Evolutionary conservation across 2,329 filamentous ascomycete genomes (phyloP).

Genomic region (Cryoendolithus antarcticus): DNA sequence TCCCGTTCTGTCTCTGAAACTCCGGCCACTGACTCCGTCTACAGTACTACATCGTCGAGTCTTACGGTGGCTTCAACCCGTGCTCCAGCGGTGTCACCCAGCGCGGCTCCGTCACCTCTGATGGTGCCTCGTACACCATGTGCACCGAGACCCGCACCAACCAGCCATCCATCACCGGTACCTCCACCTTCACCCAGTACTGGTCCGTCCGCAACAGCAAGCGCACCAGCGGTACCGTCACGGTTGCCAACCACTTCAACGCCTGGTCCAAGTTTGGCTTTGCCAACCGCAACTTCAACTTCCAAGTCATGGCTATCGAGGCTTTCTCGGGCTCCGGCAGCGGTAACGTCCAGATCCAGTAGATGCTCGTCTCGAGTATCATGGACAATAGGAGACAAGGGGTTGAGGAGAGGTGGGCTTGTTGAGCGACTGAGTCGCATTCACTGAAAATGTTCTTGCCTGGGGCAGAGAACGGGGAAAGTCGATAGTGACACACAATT

Average conservation of each 20-base stretch:
- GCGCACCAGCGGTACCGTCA: constrained; percentile 16
- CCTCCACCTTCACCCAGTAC: constrained; percentile 30
- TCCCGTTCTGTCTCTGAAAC: background rate
- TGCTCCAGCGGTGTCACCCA: constrained; percentile 8
- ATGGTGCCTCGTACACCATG: constrained; percentile 27
- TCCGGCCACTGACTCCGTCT: background rate
- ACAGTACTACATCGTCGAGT: constrained; percentile 47
- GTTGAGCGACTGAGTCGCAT: no score
- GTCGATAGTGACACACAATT: no score
- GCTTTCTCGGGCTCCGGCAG: constrained; percentile 6
- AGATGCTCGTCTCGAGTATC: no score
- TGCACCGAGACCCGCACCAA: constrained; percentile 25
- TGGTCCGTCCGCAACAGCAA: constrained; percentile 28
- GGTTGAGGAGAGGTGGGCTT: no score
- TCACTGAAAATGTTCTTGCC: no score
- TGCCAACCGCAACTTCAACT: constrained; percentile 17
- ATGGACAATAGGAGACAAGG: no score
- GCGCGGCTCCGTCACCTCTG: constrained; percentile 24
- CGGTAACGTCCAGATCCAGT: no score
- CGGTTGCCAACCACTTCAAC: constrained; percentile 10
- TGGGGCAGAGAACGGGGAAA: no score
- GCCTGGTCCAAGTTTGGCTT: constrained; percentile 10
- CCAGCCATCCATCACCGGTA: constrained; percentile 28
- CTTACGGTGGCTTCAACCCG: constrained; percentile 34
- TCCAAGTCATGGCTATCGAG: constrained; percentile 13